Evolutionary conservation across 805 yeast genomes (phyloP).

Genomic region (Wickerhamiella sergipiensis): DNA sequence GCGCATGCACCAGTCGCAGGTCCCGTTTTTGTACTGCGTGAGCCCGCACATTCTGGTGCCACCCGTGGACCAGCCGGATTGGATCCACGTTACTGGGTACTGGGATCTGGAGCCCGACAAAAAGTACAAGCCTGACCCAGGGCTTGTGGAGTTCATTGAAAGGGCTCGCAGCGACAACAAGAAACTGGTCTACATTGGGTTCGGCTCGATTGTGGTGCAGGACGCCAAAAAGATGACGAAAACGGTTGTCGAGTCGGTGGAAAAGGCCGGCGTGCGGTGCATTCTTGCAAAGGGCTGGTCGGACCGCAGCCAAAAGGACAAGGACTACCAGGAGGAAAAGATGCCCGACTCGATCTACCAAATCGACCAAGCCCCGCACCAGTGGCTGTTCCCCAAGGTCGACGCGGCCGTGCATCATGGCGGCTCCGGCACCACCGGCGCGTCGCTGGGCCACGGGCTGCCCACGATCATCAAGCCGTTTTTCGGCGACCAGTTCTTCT

Average conservation of each 20-base stretch:
- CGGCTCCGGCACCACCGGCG: slow-evolving; percentile 95
- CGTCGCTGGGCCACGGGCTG: slow-evolving; percentile 68
- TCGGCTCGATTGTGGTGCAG: slow-evolving; percentile 86
- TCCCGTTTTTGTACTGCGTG: slow-evolving; percentile 81
- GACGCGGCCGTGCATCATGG: slow-evolving; percentile 98
- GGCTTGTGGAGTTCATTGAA: slow-evolving; percentile 43
- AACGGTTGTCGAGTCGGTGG: slow-evolving; percentile 68
- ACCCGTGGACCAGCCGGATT: slow-evolving; percentile 82
- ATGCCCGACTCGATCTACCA: slow-evolving; percentile 36
- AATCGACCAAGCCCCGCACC: slow-evolving; percentile 73
- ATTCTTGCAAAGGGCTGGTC: slow-evolving; percentile 93
- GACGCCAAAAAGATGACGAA: slow-evolving; percentile 66
- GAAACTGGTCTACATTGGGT: slow-evolving; percentile 81
- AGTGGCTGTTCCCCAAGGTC: slow-evolving; percentile 79
- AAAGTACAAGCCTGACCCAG: slow-evolving; percentile 46
- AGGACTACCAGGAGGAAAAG: slow-evolving; percentile 23
- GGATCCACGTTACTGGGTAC: slow-evolving; percentile 93
- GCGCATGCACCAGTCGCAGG: slow-evolving; percentile 56
- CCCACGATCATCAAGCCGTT: slow-evolving; percentile 91
- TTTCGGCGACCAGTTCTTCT: slow-evolving; percentile 92
- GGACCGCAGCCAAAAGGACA: slow-evolving; percentile 34
- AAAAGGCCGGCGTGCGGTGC: slow-evolving; percentile 71
- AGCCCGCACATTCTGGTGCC: slow-evolving; percentile 87
- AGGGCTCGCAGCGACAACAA: slow-evolving; percentile 46
- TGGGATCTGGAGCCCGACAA: slow-evolving; percentile 66